A percentile compares a stretch with the other conserved stretches of the same genome.
Evolutionary conservation across 2,329 filamentous ascomycete genomes (phyloP).

Genomic region (Ramularia endophylla): DNA sequence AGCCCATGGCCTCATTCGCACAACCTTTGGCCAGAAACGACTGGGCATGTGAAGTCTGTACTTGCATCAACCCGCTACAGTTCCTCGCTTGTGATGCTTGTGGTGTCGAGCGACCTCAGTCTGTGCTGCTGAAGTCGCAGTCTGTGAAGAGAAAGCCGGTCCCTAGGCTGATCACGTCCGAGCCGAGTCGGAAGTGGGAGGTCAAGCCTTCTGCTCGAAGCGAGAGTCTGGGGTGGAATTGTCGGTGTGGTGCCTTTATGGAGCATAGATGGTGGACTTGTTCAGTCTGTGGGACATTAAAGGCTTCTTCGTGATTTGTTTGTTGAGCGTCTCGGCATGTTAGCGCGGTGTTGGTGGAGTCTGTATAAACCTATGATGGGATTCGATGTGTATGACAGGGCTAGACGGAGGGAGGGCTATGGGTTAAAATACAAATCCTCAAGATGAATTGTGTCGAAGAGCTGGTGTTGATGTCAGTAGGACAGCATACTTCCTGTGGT

Average conservation of each 20-base stretch:
- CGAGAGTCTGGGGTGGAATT: conserved; percentile 54
- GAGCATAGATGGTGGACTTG: conserved; percentile 62
- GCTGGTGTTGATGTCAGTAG: too few relatives aligned
- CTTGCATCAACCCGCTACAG: conserved; percentile 54
- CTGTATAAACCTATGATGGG: too few relatives aligned
- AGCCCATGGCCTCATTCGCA: conserved; percentile 13
- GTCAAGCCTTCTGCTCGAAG: conserved; percentile 30
- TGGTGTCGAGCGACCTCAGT: conserved; percentile 47
- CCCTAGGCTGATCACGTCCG: conserved; percentile 1
- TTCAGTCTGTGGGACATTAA: conserved; percentile 54
- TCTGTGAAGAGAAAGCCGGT: background rate
- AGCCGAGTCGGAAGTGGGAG: conserved; percentile 3
- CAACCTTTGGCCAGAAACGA: conserved; percentile 30
- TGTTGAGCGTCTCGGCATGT: too few relatives aligned
- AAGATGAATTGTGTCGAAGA: too few relatives aligned
- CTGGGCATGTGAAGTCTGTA: conserved; percentile 58
- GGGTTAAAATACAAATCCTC: too few relatives aligned
- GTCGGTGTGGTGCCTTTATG: conserved; percentile 57
- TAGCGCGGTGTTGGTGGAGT: background rate
- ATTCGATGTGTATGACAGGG: too few relatives aligned
- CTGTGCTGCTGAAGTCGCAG: conserved; percentile 27
- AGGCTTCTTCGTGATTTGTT: conserved; percentile 40
- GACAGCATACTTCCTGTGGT: too few relatives aligned
- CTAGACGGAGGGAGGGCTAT: too few relatives aligned
- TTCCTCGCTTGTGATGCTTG: conserved; percentile 58